phyloP scores from a whole-genome alignment of 768 basidiomycete species.

The Macrolepiota fuliginosa region DNA sequence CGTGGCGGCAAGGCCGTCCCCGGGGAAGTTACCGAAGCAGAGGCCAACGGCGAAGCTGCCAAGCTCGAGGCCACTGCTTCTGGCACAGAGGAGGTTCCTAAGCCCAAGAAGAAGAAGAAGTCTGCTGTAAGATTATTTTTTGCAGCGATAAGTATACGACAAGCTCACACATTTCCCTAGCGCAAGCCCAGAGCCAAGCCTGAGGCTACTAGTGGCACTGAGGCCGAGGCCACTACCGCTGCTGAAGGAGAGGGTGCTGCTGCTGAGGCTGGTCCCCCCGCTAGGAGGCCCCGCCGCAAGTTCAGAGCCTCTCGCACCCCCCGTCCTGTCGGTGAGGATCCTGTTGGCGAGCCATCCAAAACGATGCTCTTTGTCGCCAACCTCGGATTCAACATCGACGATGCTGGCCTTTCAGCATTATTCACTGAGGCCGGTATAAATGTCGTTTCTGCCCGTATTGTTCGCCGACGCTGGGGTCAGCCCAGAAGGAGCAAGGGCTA shows the following conservation, averaged over 20 bases:
- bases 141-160: neutral
- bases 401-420: conserved; percentile 72
- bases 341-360: conserved; percentile 85
- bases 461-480: conserved; percentile 79
- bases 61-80: conserved; percentile 51
- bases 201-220: conserved; percentile 27
- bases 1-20: conserved; percentile 85
- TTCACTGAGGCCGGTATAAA: conserved; percentile 86
- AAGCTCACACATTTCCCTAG: conserved; percentile 26
- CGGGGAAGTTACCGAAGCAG: conserved; percentile 87
- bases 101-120: conserved; percentile 87
- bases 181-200: conserved; percentile 57
- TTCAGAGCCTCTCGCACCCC: conserved; percentile 53
- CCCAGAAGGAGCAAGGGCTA: conserved; percentile 94
- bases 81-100: conserved; percentile 67
- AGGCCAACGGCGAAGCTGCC: conserved; percentile 76
- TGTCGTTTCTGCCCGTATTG: conserved; percentile 86
- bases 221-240: conserved; percentile 31
- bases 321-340: conserved; percentile 80
- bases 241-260: conserved; percentile 35
- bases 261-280: conserved; percentile 30
- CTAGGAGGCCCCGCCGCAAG: conserved; percentile 61
- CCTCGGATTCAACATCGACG: conserved; percentile 92
- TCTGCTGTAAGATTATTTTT: conserved; percentile 40
- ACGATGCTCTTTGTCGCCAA: conserved; percentile 95